Base-by-base conservation (phyloP, 2,329 filamentous ascomycete species). In the Botrytis byssoidea region DNA sequence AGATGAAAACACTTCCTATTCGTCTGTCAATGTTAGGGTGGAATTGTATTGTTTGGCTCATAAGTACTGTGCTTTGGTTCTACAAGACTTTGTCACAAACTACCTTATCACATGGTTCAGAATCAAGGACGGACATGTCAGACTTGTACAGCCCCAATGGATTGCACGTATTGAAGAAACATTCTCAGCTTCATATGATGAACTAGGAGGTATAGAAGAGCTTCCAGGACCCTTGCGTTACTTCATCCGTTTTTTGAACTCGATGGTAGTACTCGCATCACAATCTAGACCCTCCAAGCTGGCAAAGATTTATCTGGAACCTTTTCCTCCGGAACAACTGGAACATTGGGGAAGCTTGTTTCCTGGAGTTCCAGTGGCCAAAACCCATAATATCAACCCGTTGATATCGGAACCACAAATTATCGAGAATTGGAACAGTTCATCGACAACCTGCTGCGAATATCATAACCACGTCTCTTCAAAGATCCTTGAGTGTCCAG, bases 361-460 rank as follows among this genome's bases (percentile, higher is more conserved):
- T 40, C 37, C 60, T 9, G 22, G 37, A 16, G 35, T 63, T 63
- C 60, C 60, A 57, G 51, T 57, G 14, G 14, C 35, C 16, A n/a
- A 5, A 18, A 22, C 51, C n/a, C n/a, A 66, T 37, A 18, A n/a
- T 10, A 25, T 4, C 0, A 66, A 37, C 7, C n/a, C n/a, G 18
- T 18, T 57, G n/a, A 18, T 57, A 29, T 66, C 64, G 4, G 64
- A 48, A 8, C 6, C 18, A 4, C 7, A 25, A 51, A 66, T 48
- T 25, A 25, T 16, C 20, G 64, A 51, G 32, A 35, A n/a, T 37
- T 14, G 46, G 29, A 66, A 37, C 20, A 16, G 29, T 4, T n/a
- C 64, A n/a, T 66, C 64, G 3, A 66, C 64, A 66, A 48, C 42
- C 44, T 66, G 63, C 14, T 66, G 64, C 32, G 44, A 66, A 18